Evolutionary conservation across 139 green algal genomes (phyloP).

Genomic region (Chlorella ohadii): DNA sequence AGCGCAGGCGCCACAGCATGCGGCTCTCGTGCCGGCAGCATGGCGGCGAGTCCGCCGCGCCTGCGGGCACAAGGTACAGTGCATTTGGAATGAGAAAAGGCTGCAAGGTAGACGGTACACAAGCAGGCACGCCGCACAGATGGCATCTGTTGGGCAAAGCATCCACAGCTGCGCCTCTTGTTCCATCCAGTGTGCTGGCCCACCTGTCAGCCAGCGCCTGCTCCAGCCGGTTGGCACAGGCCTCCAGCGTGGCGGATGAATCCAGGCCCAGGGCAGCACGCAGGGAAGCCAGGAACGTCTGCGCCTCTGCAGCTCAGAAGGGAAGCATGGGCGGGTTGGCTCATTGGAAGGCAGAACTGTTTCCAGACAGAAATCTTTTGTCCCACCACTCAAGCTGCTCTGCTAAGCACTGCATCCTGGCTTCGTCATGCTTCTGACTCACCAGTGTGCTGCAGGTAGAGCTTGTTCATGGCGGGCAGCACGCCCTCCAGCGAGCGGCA

Average conservation of each 20-base stretch:
- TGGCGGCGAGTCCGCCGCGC: background rate
- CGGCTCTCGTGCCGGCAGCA: background rate
- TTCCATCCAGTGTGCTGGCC: too few relatives aligned
- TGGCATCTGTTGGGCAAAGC: too few relatives aligned
- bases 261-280: conserved; percentile 14
- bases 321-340: too few relatives aligned
- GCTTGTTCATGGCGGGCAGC: conserved; percentile 35
- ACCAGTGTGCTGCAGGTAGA: conserved; percentile 21
- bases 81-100: background rate
- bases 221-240: conserved; percentile 32
- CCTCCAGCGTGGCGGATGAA: conserved; percentile 9
- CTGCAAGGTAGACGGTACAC: too few relatives aligned
- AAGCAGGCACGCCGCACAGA: too few relatives aligned
- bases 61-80: background rate
- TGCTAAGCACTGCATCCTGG: too few relatives aligned
- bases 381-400: too few relatives aligned
- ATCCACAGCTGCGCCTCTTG: too few relatives aligned
- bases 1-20: background rate
- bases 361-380: too few relatives aligned
- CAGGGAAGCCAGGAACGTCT: conserved; percentile 27
- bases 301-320: background rate
- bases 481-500: conserved; percentile 30
- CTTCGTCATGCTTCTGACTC: too few relatives aligned
- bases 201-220: conserved; percentile 18
- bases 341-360: too few relatives aligned